Conservation (phyloP, 2,329 filamentous ascomycete species). For the Colletotrichum sp. region DNA sequence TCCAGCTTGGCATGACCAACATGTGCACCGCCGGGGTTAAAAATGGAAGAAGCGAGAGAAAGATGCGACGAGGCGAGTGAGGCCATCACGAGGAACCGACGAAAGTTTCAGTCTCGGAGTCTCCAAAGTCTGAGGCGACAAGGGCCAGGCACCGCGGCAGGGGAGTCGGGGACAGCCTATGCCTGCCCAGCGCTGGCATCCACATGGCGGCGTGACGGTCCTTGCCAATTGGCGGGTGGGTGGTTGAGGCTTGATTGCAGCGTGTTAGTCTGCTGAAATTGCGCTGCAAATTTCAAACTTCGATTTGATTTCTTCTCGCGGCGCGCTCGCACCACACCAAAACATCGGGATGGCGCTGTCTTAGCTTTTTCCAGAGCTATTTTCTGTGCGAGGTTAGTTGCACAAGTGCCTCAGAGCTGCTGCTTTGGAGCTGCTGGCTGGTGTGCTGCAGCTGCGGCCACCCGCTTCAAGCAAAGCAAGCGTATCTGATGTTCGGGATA, state of each 20-base stretch:
- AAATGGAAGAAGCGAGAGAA: background rate
- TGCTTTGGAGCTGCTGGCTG: background rate
- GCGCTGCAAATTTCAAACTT: background rate
- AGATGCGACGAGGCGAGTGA: constrained; percentile 16
- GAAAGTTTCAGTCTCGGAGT: constrained; percentile 18
- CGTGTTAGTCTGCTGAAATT: background rate
- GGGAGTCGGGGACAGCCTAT: background rate
- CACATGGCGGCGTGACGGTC: background rate
- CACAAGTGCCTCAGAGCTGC: background rate
- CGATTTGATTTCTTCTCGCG: background rate
- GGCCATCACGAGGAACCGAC: constrained; percentile 15
- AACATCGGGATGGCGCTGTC: background rate
- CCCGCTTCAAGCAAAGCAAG: background rate
- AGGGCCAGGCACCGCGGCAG: background rate
- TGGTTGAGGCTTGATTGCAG: background rate
- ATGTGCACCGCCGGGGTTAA: background rate
- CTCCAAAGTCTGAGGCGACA: constrained; percentile 13
- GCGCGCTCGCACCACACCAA: background rate
- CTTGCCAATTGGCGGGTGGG: background rate
- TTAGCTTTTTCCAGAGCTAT: background rate
- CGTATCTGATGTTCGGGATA: background rate
- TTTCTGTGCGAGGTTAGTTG: background rate
- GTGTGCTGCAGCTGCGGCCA: background rate
- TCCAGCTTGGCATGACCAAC: background rate
- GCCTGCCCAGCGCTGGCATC: background rate